Conservation (phyloP, 2,329 filamentous ascomycete species). For the Paraphaeosphaeria minitans region DNA sequence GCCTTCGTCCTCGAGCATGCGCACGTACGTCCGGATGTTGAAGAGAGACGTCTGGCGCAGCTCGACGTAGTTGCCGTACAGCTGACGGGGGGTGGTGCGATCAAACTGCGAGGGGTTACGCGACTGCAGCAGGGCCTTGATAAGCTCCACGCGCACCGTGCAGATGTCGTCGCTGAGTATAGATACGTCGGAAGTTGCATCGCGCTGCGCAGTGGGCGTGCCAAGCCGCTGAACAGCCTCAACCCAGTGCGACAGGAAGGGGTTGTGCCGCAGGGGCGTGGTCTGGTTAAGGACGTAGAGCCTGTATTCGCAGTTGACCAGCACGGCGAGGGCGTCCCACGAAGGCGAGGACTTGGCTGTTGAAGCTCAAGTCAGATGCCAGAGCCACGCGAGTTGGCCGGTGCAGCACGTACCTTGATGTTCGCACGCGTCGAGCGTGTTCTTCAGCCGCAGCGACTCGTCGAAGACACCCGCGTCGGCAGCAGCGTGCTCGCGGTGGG, state of each 20-base stretch:
- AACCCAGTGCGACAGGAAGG: slow-evolving; percentile 50
- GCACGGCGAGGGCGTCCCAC: slow-evolving; percentile 28
- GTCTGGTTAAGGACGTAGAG: slow-evolving; percentile 39
- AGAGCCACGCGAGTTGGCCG: neutral
- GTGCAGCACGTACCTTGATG: slow-evolving; percentile 15
- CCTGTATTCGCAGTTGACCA: slow-evolving; percentile 45
- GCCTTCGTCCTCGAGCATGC: slow-evolving; percentile 45
- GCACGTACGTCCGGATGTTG: slow-evolving; percentile 35
- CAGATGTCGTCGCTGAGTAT: slow-evolving; percentile 25
- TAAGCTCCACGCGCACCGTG: slow-evolving; percentile 28
- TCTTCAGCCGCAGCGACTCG: slow-evolving; percentile 37
- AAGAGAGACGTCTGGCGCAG: slow-evolving; percentile 22
- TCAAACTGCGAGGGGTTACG: slow-evolving; percentile 17
- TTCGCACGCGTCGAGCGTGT: slow-evolving; percentile 39
- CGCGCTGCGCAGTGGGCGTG: neutral
- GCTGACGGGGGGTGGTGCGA: slow-evolving; percentile 19
- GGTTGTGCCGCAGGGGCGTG: slow-evolving; percentile 41
- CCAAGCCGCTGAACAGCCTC: slow-evolving; percentile 37
- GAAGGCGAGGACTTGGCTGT: slow-evolving; percentile 24
- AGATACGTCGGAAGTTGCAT: neutral
- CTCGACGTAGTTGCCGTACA: slow-evolving; percentile 23
- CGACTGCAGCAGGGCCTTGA: slow-evolving; percentile 33
- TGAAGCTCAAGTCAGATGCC: slow-evolving; percentile 8
- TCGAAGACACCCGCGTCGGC: slow-evolving; percentile 29
- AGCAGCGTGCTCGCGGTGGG: neutral